phyloP scores from a whole-genome alignment of 768 basidiomycete genomes.

The Pulveroboletus ravenelii region DNA sequence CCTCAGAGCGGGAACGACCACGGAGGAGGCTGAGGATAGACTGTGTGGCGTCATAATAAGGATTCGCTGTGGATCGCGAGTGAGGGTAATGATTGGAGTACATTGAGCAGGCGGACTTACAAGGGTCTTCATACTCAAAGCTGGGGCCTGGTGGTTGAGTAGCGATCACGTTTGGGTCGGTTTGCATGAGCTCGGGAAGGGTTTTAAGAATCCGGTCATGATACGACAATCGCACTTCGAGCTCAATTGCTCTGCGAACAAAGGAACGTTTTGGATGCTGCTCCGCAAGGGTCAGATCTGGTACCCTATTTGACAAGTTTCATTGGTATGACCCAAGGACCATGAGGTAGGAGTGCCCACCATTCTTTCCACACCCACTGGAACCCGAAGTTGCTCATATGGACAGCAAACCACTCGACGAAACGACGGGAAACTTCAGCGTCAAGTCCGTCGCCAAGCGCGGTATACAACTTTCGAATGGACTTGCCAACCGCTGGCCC shows the following conservation, averaged over 20 bases:
- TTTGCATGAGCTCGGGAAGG: slow-evolving; percentile 78
- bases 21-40: slow-evolving; percentile 76
- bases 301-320: slow-evolving; percentile 53
- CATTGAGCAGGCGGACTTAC: slow-evolving; percentile 37
- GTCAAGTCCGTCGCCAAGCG: slow-evolving; percentile 83
- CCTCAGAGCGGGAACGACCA: slow-evolving; percentile 74
- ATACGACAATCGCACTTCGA: slow-evolving; percentile 89
- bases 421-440: slow-evolving; percentile 77
- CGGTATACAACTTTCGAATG: slow-evolving; percentile 77
- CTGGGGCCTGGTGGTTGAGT: slow-evolving; percentile 72
- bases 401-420: slow-evolving; percentile 92
- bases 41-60: slow-evolving; percentile 76
- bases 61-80: slow-evolving; percentile 49
- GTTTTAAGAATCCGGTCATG: slow-evolving; percentile 89
- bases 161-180: slow-evolving; percentile 57
- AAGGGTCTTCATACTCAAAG: slow-evolving; percentile 78
- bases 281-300: slow-evolving; percentile 67
- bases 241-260: slow-evolving; percentile 79
- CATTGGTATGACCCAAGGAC: background rate
- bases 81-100: background rate
- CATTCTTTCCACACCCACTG: slow-evolving; percentile 99
- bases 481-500: slow-evolving; percentile 97
- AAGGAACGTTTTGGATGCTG: slow-evolving; percentile 88
- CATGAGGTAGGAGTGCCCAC: slow-evolving; percentile 38
- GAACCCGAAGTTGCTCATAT: slow-evolving; percentile 98